These are phyloP conservation scores for Pichia sorboxylosa DNA, from an alignment of 1,139 yeast genomes.

Conservation along the genomic window DNA sequence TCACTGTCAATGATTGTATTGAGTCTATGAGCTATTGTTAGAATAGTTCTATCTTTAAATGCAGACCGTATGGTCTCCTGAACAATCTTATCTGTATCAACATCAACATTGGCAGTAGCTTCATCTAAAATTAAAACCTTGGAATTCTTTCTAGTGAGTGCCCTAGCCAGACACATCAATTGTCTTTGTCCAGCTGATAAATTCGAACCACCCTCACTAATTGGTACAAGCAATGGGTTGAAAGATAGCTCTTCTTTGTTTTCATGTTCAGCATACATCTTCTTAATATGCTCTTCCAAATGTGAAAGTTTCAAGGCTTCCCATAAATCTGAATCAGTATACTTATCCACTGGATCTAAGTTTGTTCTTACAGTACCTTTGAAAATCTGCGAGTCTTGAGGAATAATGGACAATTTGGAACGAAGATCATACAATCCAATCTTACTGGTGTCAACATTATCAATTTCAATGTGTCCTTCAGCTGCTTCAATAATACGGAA, in stretches of 20 bases:
- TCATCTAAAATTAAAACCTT: constrained; percentile 79
- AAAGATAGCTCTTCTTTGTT: constrained; percentile 17
- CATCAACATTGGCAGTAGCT: constrained; percentile 97
- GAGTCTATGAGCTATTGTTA: constrained; percentile 90
- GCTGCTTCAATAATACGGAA: constrained; percentile 83
- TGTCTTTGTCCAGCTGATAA: constrained; percentile 88
- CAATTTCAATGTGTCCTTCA: constrained; percentile 64
- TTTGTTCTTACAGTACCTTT: constrained; percentile 85
- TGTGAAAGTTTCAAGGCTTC: constrained; percentile 76
- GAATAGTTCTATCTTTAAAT: constrained; percentile 77
- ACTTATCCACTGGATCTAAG: constrained; percentile 69
- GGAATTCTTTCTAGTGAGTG: constrained; percentile 59
- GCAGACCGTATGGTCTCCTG: constrained; percentile 82
- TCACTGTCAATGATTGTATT: constrained; percentile 91
- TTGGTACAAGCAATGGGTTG: constrained; percentile 40
- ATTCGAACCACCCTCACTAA: constrained; percentile 79
- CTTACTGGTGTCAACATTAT: constrained; percentile 51
- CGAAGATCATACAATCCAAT: constrained; percentile 81
- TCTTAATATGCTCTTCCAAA: constrained; percentile 57
- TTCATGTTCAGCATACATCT: constrained; percentile 34
- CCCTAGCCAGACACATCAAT: constrained; percentile 83
- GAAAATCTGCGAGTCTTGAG: constrained; percentile 94
- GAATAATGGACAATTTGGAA: constrained; percentile 78
- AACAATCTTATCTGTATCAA: constrained; percentile 78
- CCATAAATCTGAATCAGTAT: constrained; percentile 75